These are phyloP conservation scores for Amanita molliuscula DNA, from an alignment of 768 basidiomycete genomes.

Conservation along the genomic window DNA sequence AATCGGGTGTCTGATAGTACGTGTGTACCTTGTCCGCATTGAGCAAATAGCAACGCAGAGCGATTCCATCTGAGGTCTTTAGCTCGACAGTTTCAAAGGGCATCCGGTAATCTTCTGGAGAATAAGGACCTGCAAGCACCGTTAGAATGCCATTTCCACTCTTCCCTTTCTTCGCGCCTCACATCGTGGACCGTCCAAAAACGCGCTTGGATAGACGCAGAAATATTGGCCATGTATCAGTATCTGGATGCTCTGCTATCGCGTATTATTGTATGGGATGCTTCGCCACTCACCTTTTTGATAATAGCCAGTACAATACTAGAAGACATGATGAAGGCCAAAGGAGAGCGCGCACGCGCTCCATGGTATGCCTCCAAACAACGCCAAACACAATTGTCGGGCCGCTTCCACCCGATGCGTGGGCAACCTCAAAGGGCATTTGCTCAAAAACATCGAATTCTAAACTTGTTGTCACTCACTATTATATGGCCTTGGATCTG, in stretches of 20 bases:
- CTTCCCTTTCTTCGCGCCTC: neutral
- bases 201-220: conserved; percentile 5
- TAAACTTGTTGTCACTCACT: no score
- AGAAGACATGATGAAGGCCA: neutral
- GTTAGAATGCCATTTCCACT: neutral
- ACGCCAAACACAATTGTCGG: neutral
- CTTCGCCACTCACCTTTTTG: neutral
- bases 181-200: conserved; percentile 1
- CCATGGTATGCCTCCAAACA: neutral
- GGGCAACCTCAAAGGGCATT: no score
- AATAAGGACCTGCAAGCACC: neutral
- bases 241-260: neutral
- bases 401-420: no score
- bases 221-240: conserved; percentile 3
- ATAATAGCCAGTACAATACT: neutral
- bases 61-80: conserved; percentile 2
- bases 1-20: neutral
- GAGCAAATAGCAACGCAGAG: conserved; percentile 1
- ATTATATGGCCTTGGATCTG: no score
- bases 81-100: conserved; percentile 4
- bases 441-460: no score
- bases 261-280: neutral
- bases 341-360: neutral
- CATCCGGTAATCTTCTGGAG: neutral
- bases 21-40: neutral